Conservation (phyloP, 257 asterid species). For the Rubia yunnanensis region DNA sequence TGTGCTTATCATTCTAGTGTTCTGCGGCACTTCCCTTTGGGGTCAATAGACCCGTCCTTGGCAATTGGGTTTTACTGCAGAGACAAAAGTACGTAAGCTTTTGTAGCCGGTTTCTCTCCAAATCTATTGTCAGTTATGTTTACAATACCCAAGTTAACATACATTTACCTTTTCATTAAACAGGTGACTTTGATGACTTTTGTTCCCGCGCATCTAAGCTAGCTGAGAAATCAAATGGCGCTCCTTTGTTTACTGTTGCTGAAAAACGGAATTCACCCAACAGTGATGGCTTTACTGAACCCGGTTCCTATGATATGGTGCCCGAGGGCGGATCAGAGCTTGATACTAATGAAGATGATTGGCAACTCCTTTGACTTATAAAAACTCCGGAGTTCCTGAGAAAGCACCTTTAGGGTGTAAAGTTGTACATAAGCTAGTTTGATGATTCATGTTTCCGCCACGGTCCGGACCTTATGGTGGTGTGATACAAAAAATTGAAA, state of each 20-base stretch:
- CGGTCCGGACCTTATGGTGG: not conserved
- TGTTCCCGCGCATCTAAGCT: conserved; percentile 57
- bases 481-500: not conserved
- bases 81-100: conserved; percentile 44
- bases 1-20: conserved; percentile 38
- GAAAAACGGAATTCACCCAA: conserved; percentile 35
- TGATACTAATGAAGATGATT: conserved; percentile 70
- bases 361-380: conserved; percentile 70
- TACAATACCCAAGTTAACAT: not conserved
- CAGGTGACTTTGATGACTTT: conserved; percentile 89
- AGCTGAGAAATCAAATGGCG: conserved; percentile 61
- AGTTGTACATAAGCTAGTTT: conserved; percentile 16
- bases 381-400: not conserved
- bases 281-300: conserved; percentile 19
- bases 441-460: not conserved
- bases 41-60: conserved; percentile 84
- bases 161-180: conserved; percentile 11
- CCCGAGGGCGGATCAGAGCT: conserved; percentile 23
- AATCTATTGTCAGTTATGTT: not conserved
- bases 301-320: conserved; percentile 21
- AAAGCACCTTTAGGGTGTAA: not conserved
- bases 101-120: not conserved
- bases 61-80: conserved; percentile 86
- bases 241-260: conserved; percentile 78
- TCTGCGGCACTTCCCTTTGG: conserved; percentile 65